phyloP scores from a whole-genome alignment of 495 filamentous ascomycete genomes.

The Lophiostoma macrostomum region DNA sequence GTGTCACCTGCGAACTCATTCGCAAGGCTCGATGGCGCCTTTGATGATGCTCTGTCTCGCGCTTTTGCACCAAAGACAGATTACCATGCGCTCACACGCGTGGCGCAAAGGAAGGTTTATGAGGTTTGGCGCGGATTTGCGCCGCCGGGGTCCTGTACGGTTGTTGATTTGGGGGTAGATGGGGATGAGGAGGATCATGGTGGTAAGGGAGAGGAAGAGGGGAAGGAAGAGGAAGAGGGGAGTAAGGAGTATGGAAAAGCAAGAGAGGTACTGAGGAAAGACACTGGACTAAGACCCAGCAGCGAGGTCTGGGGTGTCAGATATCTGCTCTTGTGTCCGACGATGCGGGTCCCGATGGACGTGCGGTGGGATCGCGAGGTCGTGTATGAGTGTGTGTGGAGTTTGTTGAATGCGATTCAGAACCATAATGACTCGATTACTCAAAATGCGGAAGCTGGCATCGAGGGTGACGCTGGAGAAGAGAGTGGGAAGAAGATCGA shows the following conservation, averaged over 20 bases:
- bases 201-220: slow-evolving; percentile 35
- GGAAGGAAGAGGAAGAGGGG: too few relatives aligned
- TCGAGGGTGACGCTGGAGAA: neutral
- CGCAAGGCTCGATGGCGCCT: slow-evolving; percentile 51
- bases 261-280: too few relatives aligned
- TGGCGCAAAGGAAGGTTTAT: slow-evolving; percentile 39
- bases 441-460: slow-evolving; percentile 7
- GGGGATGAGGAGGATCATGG: slow-evolving; percentile 24
- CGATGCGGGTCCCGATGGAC: slow-evolving; percentile 46
- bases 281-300: too few relatives aligned
- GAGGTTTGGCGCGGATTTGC: slow-evolving; percentile 49
- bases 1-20: slow-evolving; percentile 56
- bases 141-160: slow-evolving; percentile 49
- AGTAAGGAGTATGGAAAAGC: too few relatives aligned
- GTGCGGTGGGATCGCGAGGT: slow-evolving; percentile 52
- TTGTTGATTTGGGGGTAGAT: slow-evolving; percentile 47
- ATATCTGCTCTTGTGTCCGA: slow-evolving; percentile 52
- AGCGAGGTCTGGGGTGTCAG: slow-evolving; percentile 44
- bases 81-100: slow-evolving; percentile 47
- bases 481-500: slow-evolving; percentile 36
- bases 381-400: slow-evolving; percentile 55
- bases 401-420: slow-evolving; percentile 48
- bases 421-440: too few relatives aligned
- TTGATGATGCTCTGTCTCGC: slow-evolving; percentile 53
- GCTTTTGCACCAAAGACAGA: slow-evolving; percentile 46